Evolutionary conservation across 1,284 basidiomycete genomes (phyloP), one percentile per base, ranked within the genome.

Genomic region (Microbotryum violaceum): DNA sequence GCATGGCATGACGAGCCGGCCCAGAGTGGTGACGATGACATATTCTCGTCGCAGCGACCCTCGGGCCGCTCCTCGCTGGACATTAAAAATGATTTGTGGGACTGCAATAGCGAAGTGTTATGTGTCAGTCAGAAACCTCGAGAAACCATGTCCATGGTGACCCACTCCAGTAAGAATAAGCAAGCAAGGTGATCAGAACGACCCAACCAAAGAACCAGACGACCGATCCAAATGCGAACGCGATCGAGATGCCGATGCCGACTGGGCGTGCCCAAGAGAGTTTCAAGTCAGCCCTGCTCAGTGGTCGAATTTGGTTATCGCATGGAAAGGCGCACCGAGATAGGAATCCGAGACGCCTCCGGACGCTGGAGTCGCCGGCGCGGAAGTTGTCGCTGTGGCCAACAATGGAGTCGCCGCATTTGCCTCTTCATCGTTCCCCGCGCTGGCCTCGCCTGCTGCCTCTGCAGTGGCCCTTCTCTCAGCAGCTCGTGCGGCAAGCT

Each of bases 51-150:
- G 49, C 18, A 75, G 63, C 6, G 66, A 67, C 62, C 66, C 61
- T 6, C 69, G 63, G 0, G 70, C 67, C 7, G 63, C 66, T 20
- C 73, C 73, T 42, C 70, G 62, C 33, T 64, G 56, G 5, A 70
- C 64, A 49, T 74, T 76, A 46, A 68, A 61, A 10, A 70, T 49
- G 61, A 76, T 76, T 56, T 76, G 75, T 4, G 75, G 74, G 31
- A 74, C 70, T 66, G 65, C 8, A 3, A 46, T 6, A 27, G 27
- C 6, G 27, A 56, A 23, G 20, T 14, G 14, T 18, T 20, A 20
- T 16, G 47, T 14, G n/a, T 54, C 27, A 55, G 49, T 18, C 23
- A 23, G 20, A 16, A 21, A 2, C 6, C 3, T 8, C 12, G 16
- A 27, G 27, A 27, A 6, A 27, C 27, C 27, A 6, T 6, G 27